These are phyloP conservation scores for Passalora sequoiae DNA, from an alignment of 2,329 filamentous ascomycete genomes.

Conservation along the genomic window DNA sequence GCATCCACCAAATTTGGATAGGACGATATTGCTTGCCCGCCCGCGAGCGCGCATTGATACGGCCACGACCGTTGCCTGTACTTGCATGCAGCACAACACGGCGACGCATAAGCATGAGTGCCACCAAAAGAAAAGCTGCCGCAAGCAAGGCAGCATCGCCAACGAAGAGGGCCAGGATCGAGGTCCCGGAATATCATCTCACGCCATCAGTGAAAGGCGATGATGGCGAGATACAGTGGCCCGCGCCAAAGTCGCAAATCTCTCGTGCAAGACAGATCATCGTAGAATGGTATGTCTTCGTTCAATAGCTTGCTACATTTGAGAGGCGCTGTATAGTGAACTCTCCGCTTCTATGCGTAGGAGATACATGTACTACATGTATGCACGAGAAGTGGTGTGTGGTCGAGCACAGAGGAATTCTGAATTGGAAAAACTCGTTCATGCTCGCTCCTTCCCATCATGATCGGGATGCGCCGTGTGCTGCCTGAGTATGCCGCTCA, in stretches of 20 bases:
- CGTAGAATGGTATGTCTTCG: conserved; percentile 49
- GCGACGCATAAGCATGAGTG: no score
- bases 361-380: no score
- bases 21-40: no score
- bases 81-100: no score
- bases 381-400: no score
- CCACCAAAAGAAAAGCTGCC: conserved; percentile 15
- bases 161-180: conserved; percentile 28
- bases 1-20: no score
- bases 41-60: no score
- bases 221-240: conserved; percentile 54
- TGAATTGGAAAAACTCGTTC: not conserved
- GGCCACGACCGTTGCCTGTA: no score
- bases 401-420: no score
- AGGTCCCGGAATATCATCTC: conserved; percentile 44
- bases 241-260: conserved; percentile 54
- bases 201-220: conserved; percentile 41
- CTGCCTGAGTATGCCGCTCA: no score
- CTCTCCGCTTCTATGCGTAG: not conserved
- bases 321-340: no score
- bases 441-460: not conserved
- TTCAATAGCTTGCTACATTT: not conserved
- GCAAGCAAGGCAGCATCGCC: conserved; percentile 12
- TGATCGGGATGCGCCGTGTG: no score
- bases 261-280: conserved; percentile 53